These are phyloP conservation scores for Podaxis sp. DNA, from an alignment of 768 basidiomycete genomes.

Conservation along the genomic window DNA sequence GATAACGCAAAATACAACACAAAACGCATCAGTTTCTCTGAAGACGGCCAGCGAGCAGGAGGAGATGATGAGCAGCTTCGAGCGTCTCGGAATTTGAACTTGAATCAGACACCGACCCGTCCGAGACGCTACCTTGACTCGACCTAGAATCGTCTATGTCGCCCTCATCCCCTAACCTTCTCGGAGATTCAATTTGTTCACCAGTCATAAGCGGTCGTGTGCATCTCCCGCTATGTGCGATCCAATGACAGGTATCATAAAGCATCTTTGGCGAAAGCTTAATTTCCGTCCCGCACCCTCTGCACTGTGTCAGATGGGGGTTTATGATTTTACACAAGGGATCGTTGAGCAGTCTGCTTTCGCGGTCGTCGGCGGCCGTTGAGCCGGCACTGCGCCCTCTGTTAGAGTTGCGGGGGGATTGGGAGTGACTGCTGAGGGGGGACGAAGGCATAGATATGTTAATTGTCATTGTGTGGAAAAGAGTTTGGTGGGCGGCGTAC, in stretches of 20 bases:
- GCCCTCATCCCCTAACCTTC: background rate
- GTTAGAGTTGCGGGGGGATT: background rate
- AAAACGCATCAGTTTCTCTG: background rate
- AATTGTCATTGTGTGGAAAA: background rate
- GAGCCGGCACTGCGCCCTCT: background rate
- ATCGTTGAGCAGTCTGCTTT: slow-evolving; percentile 42
- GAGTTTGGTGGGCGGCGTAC: background rate
- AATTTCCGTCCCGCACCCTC: slow-evolving; percentile 53
- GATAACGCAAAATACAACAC: background rate
- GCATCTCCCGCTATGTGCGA: slow-evolving; percentile 61
- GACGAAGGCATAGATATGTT: background rate
- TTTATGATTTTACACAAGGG: slow-evolving; percentile 51
- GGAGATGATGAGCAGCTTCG: slow-evolving; percentile 2
- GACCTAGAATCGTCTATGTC: background rate
- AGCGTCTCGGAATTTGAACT: background rate
- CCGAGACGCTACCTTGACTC: background rate
- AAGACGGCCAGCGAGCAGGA: slow-evolving; percentile 10
- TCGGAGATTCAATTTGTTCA: background rate
- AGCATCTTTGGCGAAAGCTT: slow-evolving; percentile 68
- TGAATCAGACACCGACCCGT: background rate
- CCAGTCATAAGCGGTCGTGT: background rate
- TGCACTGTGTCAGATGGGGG: slow-evolving; percentile 54
- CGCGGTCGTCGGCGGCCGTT: background rate
- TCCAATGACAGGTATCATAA: slow-evolving; percentile 70
- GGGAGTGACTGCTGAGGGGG: background rate